Base-by-base conservation (phyloP, 164 flowering plant species). In the Tinospora cordifolia region DNA sequence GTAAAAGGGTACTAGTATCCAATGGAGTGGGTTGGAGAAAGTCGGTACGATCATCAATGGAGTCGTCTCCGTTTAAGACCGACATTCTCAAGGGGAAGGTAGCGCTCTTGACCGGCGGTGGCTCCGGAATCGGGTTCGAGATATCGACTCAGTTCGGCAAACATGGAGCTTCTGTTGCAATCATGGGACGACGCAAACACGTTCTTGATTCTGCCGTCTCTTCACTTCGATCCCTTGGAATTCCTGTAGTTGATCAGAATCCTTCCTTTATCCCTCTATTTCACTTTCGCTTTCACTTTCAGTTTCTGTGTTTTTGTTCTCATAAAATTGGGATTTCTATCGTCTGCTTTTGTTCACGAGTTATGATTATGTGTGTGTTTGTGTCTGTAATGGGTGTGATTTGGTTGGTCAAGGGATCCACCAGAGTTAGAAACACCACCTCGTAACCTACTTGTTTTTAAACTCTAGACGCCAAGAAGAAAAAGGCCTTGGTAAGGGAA, bases 171-270 rank as follows among this genome's bases (percentile, higher is more conserved):
- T 79, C 83, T 24, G 65, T 92, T 38, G 91, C 96, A 1, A 81
- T 90, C 83, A 92, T 92, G 98, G 98, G 98, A 67, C 90, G 98
- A 0, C 89, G 98, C 47, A 83, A 74, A 67, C 67, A 62, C n/a
- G 85, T 92, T 40, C 81, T 92, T 15, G 91, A 92, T 59, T 69
- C 86, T 68, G 96, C 98, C 34, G 94, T 89, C 64, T 47, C 87
- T 51, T 46, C 79, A 65, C 92, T 92, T 69, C 80, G 54, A 6
- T 82, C 91, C 6, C 84, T 78, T 10, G 92, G 93, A 22, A 88
- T 92, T 66, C 76, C 21, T 51, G 59, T 51, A 51, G 19, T 17
- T 17, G 2, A 49, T 49, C 57, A n/a, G n/a, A 30, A 30, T 4
- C 36, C 36, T 30, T 30, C 36, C 36, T 30, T 30, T n/a, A n/a